phyloP scores from a whole-genome alignment of 2,329 filamentous ascomycete genomes.

The Magnaporthiopsis incrustans region DNA sequence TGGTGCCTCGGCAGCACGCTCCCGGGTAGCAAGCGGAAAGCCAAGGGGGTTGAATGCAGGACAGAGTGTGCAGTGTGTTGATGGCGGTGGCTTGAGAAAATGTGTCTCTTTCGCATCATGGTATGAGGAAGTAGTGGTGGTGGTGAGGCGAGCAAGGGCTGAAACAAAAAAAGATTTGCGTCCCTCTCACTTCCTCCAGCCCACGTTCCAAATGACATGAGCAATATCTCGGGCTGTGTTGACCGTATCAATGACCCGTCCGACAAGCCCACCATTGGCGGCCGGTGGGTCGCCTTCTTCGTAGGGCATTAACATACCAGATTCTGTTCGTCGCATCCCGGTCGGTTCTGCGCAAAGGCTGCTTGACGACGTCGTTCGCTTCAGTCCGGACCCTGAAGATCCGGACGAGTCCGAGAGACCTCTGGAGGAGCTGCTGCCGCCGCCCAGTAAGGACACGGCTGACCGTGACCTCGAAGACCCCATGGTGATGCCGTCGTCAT shows the following conservation, averaged over 20 bases:
- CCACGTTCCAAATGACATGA: constrained; percentile 65
- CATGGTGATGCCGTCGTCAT: constrained; percentile 10
- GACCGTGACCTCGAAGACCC: constrained; percentile 8
- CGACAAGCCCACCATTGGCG: constrained; percentile 58
- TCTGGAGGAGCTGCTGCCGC: neutral
- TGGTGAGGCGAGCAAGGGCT: neutral
- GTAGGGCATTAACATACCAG: constrained; percentile 87
- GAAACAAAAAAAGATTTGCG: neutral
- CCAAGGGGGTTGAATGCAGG: neutral
- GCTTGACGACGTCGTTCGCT: constrained; percentile 39
- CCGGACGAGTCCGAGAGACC: neutral
- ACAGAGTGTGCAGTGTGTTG: neutral
- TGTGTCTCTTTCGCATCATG: neutral
- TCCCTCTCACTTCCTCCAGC: constrained; percentile 44
- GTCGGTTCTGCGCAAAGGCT: constrained; percentile 43
- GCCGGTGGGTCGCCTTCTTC: constrained; percentile 60
- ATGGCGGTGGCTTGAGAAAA: neutral
- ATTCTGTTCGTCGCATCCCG: constrained; percentile 69
- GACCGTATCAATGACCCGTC: constrained; percentile 73
- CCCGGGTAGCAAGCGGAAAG: neutral
- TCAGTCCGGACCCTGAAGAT: constrained; percentile 22
- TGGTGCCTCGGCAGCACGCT: neutral
- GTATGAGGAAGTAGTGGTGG: neutral
- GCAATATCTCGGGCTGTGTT: constrained; percentile 65
- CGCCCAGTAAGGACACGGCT: neutral